Evolutionary conservation across 192 early-diverging fungal genomes (phyloP).

Genomic region (Rhizophlyctis rosea): DNA sequence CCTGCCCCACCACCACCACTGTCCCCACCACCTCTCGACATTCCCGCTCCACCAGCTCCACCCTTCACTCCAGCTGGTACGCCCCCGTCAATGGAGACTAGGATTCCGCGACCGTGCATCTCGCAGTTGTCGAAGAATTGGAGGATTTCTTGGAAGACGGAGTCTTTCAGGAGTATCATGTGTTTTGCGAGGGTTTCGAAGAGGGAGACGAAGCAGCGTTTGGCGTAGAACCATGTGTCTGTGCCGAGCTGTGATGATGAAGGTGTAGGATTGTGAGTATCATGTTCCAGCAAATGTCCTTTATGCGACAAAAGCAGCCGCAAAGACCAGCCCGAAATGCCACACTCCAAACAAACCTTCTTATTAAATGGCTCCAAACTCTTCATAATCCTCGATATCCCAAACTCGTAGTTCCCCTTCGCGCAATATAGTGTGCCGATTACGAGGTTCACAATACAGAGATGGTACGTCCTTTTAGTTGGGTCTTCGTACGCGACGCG

Average conservation of each 20-base stretch:
- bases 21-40: slow-evolving; percentile 6
- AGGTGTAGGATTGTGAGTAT: slow-evolving; percentile 9
- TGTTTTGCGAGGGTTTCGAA: slow-evolving; percentile 66
- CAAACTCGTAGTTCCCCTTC: slow-evolving; percentile 69
- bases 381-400: slow-evolving; percentile 63
- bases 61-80: background rate
- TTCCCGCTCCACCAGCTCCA: slow-evolving; percentile 9
- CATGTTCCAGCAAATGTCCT: slow-evolving; percentile 1
- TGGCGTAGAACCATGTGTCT: slow-evolving; percentile 67
- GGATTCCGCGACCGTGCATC: slow-evolving; percentile 54
- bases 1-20: slow-evolving; percentile 1
- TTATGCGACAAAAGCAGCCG: no score
- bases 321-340: no score
- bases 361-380: slow-evolving; percentile 64
- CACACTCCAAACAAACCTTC: slow-evolving; percentile 41
- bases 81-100: slow-evolving; percentile 37
- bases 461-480: slow-evolving; percentile 53
- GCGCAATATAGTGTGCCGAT: slow-evolving; percentile 67
- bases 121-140: slow-evolving; percentile 60
- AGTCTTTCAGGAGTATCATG: slow-evolving; percentile 64
- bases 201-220: slow-evolving; percentile 56
- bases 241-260: slow-evolving; percentile 61
- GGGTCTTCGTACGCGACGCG: slow-evolving; percentile 57
- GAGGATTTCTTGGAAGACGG: slow-evolving; percentile 52
- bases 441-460: slow-evolving; percentile 65